Evolutionary conservation across 2,329 filamentous ascomycete genomes (phyloP), one percentile per base, ranked within the genome.

Genomic region (Phialophora expanda): DNA sequence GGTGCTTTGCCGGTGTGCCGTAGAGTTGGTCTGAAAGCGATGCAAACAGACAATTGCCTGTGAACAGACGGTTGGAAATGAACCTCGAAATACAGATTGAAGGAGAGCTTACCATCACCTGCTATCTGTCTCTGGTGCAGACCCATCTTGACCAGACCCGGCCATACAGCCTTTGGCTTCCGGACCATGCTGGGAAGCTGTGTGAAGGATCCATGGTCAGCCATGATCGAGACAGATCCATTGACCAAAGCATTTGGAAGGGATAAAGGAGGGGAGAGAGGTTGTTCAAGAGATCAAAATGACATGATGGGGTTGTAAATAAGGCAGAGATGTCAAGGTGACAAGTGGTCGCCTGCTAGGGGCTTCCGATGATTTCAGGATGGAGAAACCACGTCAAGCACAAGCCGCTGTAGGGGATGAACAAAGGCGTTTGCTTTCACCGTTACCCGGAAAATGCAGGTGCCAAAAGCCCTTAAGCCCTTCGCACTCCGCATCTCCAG

Each of bases 21-120:
- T 86, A 89, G 60, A 90, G 76, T 79, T 90, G 87, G 74, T 90
- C 87, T 69, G 86, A 87, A 46, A 90, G 80, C 67, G 87, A 87
- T 76, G 87, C 86, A 79, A 90, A 90, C 44, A 90, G 83, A 76
- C 88, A 90, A 78, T 90, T 90, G 71, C 87, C 88, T 90, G 70
- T 50, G 65, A 65, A 64, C 17, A 57, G 48, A 64, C 24, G 62
- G 61, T 34, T 50, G 50, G 56, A 60, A 30, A 55, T 50, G 50
- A 68, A 66, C 22, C 11, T 17, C 20, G 17, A 11, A 8, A 44
- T 7, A 20, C 3, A 14, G 14, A 11, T 6, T n/a, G 51, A 51
- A 41, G 46, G 17, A 48, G 32, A 58, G 26, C 62, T 48, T 70
- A 72, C 71, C 71, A 62, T 73, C 71, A 30, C 70, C 70, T 55